These are phyloP conservation scores for Ophiosphaerella korrae DNA, from an alignment of 2,329 filamentous ascomycete species.

Conservation along the genomic window DNA sequence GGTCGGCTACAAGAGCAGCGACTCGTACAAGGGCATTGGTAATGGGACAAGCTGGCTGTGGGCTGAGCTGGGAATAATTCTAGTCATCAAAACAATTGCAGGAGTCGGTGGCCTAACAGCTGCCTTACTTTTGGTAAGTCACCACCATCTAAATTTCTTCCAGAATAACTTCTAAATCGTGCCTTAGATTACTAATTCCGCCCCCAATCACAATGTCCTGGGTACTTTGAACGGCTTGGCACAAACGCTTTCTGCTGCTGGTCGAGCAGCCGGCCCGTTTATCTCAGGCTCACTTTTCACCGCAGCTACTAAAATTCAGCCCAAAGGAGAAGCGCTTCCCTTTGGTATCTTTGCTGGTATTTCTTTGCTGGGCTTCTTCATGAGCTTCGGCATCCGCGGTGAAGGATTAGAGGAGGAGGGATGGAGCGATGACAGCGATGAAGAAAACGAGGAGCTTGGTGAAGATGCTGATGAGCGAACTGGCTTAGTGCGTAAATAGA, in stretches of 20 bases:
- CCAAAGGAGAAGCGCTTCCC: constrained; percentile 81
- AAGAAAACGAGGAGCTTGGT: constrained; percentile 31
- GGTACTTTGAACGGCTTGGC: constrained; percentile 92
- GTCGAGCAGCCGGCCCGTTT: constrained; percentile 86
- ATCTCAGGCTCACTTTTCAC: constrained; percentile 87
- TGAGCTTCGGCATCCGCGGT: constrained; percentile 78
- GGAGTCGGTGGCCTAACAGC: constrained; percentile 89
- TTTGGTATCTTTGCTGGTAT: constrained; percentile 90
- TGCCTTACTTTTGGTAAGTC: constrained; percentile 79
- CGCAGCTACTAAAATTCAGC: constrained; percentile 71
- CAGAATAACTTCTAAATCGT: no score
- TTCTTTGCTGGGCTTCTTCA: constrained; percentile 76
- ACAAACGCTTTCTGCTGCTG: constrained; percentile 89
- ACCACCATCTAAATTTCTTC: background rate
- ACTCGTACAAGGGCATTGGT: constrained; percentile 56
- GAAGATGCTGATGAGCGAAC: constrained; percentile 33
- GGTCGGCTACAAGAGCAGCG: constrained; percentile 74
- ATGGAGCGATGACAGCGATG: constrained; percentile 51
- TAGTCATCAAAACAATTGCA: constrained; percentile 89
- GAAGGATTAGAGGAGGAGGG: constrained; percentile 63
- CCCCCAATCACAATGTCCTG: constrained; percentile 81
- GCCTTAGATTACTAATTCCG: constrained; percentile 85
- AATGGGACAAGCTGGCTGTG: constrained; percentile 74
- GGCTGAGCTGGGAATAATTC: constrained; percentile 75
- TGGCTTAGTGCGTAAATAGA: constrained; percentile 36